Base-by-base conservation (phyloP, 495 filamentous ascomycete genomes). In the Aspergillus conjunctus region DNA sequence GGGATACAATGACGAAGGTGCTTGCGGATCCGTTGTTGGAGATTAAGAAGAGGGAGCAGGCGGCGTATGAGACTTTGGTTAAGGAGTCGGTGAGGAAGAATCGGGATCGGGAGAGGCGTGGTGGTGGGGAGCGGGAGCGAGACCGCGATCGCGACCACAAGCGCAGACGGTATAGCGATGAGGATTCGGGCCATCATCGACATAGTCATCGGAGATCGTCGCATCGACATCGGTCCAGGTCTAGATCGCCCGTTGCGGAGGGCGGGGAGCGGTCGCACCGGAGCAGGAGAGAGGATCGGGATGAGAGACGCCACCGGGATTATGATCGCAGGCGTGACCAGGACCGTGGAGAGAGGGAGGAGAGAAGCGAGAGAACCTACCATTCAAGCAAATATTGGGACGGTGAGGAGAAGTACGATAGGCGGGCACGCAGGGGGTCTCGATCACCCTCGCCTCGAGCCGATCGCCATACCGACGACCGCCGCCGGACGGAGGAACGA, bases 21-120 rank as follows among this genome's bases (percentile, higher is more conserved):
- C 74, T 90, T 68, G 88, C 92, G 54, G 94, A 98, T 68, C 94
- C 94, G 37, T 74, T 98, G 66, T 72, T 98, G 33, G 90, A 91
- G 51, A 95, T 98, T 68, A 96, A 93, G 81, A 90, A 85, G 73
- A 86, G 91, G 71, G 92, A 97, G 68, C 92, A 97, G 74, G 90
- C 89, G 58, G 91, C 91, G 7, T 93, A 93, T 67, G 91, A 97
- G 72, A 85, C 86, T 0, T 85, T 89, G 80, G 91, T 96, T 81
- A 95, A 91, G 59, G 91, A 96, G 67, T 86, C 89, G 3, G 80
- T 88, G 45, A 87, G 86, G 69, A 81, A 58, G 51, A 51, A 43
- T 56, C 59, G 45, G 57, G 63, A 66, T 55, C 63, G 60, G 51
- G 64, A 65, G 46, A 58, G 65, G 14, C 67, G 65, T 30, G 59